phyloP scores from a whole-genome alignment of 768 basidiomycete species.

The Agaricus blazei region DNA sequence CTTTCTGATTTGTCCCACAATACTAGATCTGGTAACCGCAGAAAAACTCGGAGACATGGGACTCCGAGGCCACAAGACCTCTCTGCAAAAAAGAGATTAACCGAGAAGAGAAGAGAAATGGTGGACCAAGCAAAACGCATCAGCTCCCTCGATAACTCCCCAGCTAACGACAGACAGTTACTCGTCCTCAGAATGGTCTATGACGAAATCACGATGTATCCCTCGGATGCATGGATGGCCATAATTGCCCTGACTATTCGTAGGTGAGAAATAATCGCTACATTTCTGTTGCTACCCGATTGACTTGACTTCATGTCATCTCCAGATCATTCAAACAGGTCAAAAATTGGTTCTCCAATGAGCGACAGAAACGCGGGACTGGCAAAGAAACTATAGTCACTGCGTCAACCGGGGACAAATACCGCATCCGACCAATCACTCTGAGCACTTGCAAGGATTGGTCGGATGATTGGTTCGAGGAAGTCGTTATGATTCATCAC shows the following conservation, averaged over 20 bases:
- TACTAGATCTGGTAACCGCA: conserved; percentile 11
- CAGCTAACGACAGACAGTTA: conserved; percentile 51
- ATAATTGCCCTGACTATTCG: conserved; percentile 53
- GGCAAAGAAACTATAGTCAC: conserved; percentile 35
- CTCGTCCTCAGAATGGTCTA: conserved; percentile 59
- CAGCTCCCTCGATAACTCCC: conserved; percentile 46
- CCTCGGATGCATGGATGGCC: conserved; percentile 56
- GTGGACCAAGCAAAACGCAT: conserved; percentile 34
- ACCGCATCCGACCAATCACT: conserved; percentile 46
- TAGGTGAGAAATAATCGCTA: conserved; percentile 29
- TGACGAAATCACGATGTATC: conserved; percentile 62
- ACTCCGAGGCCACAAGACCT: conserved; percentile 20
- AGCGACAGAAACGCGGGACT: conserved; percentile 42
- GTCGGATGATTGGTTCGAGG: conserved; percentile 59
- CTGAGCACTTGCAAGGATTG: conserved; percentile 47
- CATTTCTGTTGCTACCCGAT: neutral
- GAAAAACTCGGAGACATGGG: conserved; percentile 18
- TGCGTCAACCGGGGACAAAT: conserved; percentile 34
- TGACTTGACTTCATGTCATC: conserved; percentile 3
- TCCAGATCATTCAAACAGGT: conserved; percentile 53
- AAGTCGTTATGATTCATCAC: conserved; percentile 55
- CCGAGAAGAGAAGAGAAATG: conserved; percentile 26
- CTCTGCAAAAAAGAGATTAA: conserved; percentile 22
- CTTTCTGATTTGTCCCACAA: conserved; percentile 22
- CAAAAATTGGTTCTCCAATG: conserved; percentile 67